phyloP scores from a whole-genome alignment of 768 basidiomycete genomes.

The Kwoniella newhampshirensis region DNA sequence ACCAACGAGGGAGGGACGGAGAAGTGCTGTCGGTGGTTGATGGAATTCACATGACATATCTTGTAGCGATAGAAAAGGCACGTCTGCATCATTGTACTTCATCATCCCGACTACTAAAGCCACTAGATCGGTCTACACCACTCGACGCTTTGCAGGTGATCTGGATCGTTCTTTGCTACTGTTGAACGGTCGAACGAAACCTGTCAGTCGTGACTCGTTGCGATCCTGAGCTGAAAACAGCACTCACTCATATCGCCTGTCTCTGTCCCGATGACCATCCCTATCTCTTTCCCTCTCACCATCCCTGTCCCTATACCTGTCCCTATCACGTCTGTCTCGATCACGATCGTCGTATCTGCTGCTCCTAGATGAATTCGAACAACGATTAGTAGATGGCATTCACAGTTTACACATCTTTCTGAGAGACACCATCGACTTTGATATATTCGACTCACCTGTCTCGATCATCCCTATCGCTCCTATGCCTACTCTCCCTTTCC shows the following conservation, averaged over 20 bases:
- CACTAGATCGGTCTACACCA: slow-evolving; percentile 13
- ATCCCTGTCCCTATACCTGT: slow-evolving; percentile 11
- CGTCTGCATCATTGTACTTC: no score
- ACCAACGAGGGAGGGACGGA: background rate
- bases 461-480: slow-evolving; percentile 17
- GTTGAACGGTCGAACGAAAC: no score
- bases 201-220: background rate
- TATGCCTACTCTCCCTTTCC: slow-evolving; percentile 14
- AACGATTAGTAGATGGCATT: no score
- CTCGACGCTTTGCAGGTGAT: slow-evolving; percentile 30
- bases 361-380: slow-evolving; percentile 4
- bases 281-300: slow-evolving; percentile 10
- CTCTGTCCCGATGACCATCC: slow-evolving; percentile 13
- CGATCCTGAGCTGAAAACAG: background rate
- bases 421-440: no score
- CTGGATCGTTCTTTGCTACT: slow-evolving; percentile 22
- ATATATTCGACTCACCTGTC: slow-evolving; percentile 10
- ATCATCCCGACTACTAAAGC: slow-evolving; percentile 1
- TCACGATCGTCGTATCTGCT: slow-evolving; percentile 18
- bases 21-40: no score
- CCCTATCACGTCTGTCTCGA: slow-evolving; percentile 4
- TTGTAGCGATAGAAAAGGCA: no score
- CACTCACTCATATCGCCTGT: slow-evolving; percentile 18
- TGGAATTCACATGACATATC: no score
- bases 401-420: no score